phyloP scores from a whole-genome alignment of 2,329 filamentous ascomycete genomes.

The Monilinia aucupariae region DNA sequence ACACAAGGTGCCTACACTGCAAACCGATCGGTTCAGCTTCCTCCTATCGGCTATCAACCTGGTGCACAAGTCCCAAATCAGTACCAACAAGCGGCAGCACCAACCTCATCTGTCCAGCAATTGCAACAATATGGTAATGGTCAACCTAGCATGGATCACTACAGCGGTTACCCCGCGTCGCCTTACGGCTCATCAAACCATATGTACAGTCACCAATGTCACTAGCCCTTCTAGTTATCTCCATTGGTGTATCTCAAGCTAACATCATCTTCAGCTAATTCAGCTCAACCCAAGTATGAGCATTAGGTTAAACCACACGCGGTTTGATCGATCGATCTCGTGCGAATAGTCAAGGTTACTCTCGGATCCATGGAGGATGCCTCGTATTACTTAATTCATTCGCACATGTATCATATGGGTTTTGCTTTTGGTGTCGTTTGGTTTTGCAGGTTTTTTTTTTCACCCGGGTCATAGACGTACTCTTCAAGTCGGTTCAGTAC shows the following conservation, averaged over 20 bases:
- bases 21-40: slow-evolving; percentile 59
- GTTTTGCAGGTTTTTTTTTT: slow-evolving; percentile 22
- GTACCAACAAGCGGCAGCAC: slow-evolving; percentile 37
- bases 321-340: slow-evolving; percentile 17
- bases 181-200: slow-evolving; percentile 48
- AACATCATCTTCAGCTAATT: slow-evolving; percentile 32
- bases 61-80: slow-evolving; percentile 44
- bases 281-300: slow-evolving; percentile 34
- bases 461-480: slow-evolving; percentile 28
- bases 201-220: slow-evolving; percentile 54
- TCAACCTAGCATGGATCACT: slow-evolving; percentile 32
- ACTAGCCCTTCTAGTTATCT: slow-evolving; percentile 34
- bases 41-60: slow-evolving; percentile 63
- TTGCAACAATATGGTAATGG: slow-evolving; percentile 50
- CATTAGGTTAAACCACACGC: slow-evolving; percentile 26
- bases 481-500: slow-evolving; percentile 30
- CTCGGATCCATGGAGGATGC: slow-evolving; percentile 20
- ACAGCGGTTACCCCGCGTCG: slow-evolving; percentile 53
- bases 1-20: slow-evolving; percentile 43
- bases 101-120: slow-evolving; percentile 47
- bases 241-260: slow-evolving; percentile 21
- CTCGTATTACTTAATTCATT: slow-evolving; percentile 25
- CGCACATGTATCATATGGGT: slow-evolving; percentile 36
- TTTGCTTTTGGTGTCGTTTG: slow-evolving; percentile 32
- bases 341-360: slow-evolving; percentile 19